Evolutionary conservation across 208 protist species (phyloP), one percentile per base, ranked within the genome.

Genomic region (Crithidia thermophila): DNA sequence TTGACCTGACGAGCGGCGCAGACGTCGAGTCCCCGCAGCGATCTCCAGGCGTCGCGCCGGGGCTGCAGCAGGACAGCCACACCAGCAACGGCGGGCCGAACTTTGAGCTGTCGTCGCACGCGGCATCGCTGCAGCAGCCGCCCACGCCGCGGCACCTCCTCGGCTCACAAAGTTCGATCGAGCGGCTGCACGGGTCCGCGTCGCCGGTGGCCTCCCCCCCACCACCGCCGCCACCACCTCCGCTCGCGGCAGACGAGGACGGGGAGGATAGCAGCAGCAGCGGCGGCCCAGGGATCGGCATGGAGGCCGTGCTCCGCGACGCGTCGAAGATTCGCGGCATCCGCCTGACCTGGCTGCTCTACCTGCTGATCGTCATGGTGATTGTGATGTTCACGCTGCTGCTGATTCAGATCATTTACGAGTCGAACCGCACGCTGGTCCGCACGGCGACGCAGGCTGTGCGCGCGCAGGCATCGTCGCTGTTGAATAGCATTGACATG

Each of bases 331-430:
- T 82, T 18, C 77, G 68, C 28, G 89, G 90, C 4, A 63, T 95
- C 30, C 76, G 81, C 20, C 76, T 93, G 21, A 83, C 58, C 27
- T 95, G 86, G 85, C 46, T 94, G 25, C 51, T 94, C 6, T 88
- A 82, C 70, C 34, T 75, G 28, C 72, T 90, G 46, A 77, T 91
- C 23, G 43, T 79, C 13, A 64, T 87, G 31, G 74, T 90, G 34
- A 79, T 92, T 46, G n/a, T 77, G 20, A 81, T 93, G 42, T 68
- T 90, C 21, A 55, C 75, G 49, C 36, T 82, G 53, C 63, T 78
- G 28, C 37, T 91, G 21, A 52, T 82, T 28, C 81, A 87, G 73
- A 82, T 90, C 62, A 72, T 75, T 27, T 77, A 79, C 62, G 56
- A 81, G 46, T 80, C 82, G 18, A 86, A 82, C n/a, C 55, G 63